A percentile compares a stretch with the other conserved stretches of the same genome.
Conservation (phyloP, 345 rosid genomes). For the Eucalyptus erythrocorys region DNA sequence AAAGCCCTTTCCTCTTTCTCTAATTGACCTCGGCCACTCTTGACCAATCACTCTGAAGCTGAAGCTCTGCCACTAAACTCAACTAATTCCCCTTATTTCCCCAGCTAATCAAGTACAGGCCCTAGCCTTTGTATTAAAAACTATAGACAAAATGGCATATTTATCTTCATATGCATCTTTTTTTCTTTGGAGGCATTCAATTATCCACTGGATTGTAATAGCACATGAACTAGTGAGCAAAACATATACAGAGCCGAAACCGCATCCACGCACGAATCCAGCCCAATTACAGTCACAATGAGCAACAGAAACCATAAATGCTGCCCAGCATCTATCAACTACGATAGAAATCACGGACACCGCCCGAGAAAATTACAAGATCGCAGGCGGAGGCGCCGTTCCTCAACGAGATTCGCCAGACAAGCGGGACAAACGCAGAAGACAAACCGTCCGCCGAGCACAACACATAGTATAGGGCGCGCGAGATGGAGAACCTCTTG, state of each 20-base stretch:
- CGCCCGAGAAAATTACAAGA: background rate
- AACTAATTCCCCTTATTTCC: background rate
- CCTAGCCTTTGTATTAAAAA: background rate
- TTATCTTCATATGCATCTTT: background rate
- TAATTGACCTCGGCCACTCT: background rate
- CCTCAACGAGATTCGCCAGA: background rate
- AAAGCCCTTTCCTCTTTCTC: background rate
- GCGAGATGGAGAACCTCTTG: constrained; percentile 41
- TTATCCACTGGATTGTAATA: background rate
- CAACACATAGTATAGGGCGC: background rate
- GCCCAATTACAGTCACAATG: background rate
- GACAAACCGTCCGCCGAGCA: background rate
- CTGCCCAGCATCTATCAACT: background rate
- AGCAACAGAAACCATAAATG: background rate
- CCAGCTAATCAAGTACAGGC: background rate
- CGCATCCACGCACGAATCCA: background rate
- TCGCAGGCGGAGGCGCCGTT: background rate
- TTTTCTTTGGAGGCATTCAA: background rate
- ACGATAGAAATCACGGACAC: background rate
- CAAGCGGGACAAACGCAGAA: background rate
- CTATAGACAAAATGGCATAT: background rate
- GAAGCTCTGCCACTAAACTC: background rate
- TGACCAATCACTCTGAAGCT: background rate
- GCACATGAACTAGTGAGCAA: background rate
- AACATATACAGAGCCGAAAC: background rate